Conservation (phyloP, 2,329 filamentous ascomycete species). For the Penicillium palitans region DNA sequence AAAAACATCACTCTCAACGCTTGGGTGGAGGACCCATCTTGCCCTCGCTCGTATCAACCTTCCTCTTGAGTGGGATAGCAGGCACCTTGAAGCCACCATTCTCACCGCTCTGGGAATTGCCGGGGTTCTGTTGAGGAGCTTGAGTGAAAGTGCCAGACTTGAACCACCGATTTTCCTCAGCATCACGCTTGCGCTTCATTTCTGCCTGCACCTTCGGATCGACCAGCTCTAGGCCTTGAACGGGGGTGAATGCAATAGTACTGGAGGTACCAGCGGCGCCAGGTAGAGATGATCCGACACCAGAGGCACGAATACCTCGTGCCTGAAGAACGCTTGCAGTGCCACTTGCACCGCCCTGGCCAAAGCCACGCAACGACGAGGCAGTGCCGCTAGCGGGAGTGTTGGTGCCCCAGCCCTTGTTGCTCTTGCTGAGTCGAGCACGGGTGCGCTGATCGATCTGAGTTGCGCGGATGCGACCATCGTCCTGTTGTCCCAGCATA, state of each 20-base stretch:
- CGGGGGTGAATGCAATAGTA: conserved; percentile 87
- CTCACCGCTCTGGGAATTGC: conserved; percentile 37
- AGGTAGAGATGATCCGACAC: conserved; percentile 71
- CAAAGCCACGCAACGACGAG: conserved; percentile 80
- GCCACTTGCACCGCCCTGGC: conserved; percentile 60
- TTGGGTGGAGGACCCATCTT: conserved; percentile 53
- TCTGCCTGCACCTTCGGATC: conserved; percentile 90
- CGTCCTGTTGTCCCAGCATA: conserved; percentile 88
- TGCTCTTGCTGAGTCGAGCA: conserved; percentile 91
- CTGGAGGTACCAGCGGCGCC: conserved; percentile 73
- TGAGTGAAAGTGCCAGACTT: conserved; percentile 97
- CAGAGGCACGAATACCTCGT: conserved; percentile 76
- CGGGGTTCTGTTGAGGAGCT: conserved; percentile 53
- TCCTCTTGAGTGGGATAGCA: conserved; percentile 71
- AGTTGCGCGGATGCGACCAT: conserved; percentile 81
- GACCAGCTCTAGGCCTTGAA: conserved; percentile 91
- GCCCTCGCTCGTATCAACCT: conserved; percentile 62
- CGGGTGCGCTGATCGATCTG: conserved; percentile 92
- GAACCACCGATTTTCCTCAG: conserved; percentile 95
- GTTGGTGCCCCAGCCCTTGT: conserved; percentile 83
- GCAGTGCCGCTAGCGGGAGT: conserved; percentile 63
- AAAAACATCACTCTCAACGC: conserved; percentile 22
- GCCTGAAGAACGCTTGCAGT: conserved; percentile 70
- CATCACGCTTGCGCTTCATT: conserved; percentile 84
- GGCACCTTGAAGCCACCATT: conserved; percentile 80